A percentile compares a stretch with the other conserved stretches of the same genome.
These are phyloP conservation scores for Ascochyta lentis DNA, from an alignment of 2,329 filamentous ascomycete genomes.

Conservation along the genomic window DNA sequence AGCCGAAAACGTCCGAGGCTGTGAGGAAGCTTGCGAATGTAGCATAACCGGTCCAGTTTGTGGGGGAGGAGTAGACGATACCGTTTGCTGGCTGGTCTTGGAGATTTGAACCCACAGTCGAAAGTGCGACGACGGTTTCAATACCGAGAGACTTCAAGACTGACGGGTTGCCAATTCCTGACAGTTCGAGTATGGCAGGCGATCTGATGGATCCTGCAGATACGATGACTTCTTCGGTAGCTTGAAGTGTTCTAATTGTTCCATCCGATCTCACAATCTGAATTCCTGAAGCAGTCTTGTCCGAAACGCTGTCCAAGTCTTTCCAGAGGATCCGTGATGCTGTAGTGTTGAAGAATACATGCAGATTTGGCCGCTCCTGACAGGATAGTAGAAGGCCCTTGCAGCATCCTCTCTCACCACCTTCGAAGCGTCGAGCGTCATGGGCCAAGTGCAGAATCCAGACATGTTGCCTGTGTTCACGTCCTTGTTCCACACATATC, in stretches of 20 bases:
- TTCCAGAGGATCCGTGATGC: conserved; percentile 52
- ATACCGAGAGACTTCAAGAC: conserved; percentile 34
- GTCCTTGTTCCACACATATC: conserved; percentile 51
- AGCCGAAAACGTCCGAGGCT: conserved; percentile 45
- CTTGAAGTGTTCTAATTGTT: conserved; percentile 23
- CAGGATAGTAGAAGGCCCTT: conserved; percentile 56
- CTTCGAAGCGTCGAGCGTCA: conserved; percentile 49
- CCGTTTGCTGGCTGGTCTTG: conserved; percentile 45
- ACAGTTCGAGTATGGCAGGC: conserved; percentile 45
- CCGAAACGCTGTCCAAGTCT: not conserved
- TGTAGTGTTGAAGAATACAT: conserved; percentile 52
- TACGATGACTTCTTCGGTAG: conserved; percentile 43
- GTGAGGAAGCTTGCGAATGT: conserved; percentile 48
- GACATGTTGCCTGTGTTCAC: conserved; percentile 53
- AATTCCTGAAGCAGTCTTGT: conserved; percentile 32
- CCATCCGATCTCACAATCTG: conserved; percentile 31
- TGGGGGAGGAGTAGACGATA: conserved; percentile 33
- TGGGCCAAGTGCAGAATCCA: conserved; percentile 54
- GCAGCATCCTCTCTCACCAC: conserved; percentile 56
- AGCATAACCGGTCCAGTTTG: conserved; percentile 49
- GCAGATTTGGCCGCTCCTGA: conserved; percentile 50
- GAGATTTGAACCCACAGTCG: conserved; percentile 43
- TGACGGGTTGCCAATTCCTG: conserved; percentile 46
- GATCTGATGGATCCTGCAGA: conserved; percentile 46
- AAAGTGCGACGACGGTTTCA: conserved; percentile 26